Evolutionary conservation across 2,329 filamentous ascomycete species (phyloP), one percentile per base, ranked within the genome.

Genomic region (Exophiala sp.): DNA sequence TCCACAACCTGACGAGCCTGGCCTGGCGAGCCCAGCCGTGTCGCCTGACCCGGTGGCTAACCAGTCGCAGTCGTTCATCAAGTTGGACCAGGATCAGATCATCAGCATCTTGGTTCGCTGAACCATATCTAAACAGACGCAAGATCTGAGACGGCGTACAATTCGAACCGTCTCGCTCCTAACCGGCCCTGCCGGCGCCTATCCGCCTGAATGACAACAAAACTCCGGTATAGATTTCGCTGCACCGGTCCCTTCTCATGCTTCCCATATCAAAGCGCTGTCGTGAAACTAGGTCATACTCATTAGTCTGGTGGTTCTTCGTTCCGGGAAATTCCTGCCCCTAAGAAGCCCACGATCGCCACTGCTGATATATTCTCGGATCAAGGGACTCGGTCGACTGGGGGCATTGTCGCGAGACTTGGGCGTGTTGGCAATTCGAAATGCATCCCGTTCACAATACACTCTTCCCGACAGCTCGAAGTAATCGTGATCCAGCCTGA

Each of bases 391-490:
- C 8, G 56, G 57, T 34, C 62, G 60, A 24, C 56, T 58, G 13
- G 63, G 60, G 43, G 43, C 62, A 45, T 41, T 63, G 49, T 50
- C 59, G 37, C 52, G 58, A 24, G 48, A 48, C 44, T 47, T 60
- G 32, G 46, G 55, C 34, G 46, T 47, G 30, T 51, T 56, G 43
- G 60, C 43, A 38, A 59, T 35, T 49, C 76, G 73, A 66, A 82
- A 83, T 3, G 89, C 90, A 65, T 97, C 89, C 38, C 83, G 80
- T 68, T 97, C 91, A 67, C 91, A 98, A 65, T 86, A 95, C 0
- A 86, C 81, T 38, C 73, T 76, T 19, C 87, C 87, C 34, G 80
- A 81, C 59, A 95, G 84, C 66, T 97, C 90, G 62, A 93, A 96
- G 66, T 97, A 97, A 55, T 93, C 91, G 38, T 91, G 84, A 16